phyloP scores from a whole-genome alignment of 2,329 filamentous ascomycete genomes.

The Akanthomyces lecanii region DNA sequence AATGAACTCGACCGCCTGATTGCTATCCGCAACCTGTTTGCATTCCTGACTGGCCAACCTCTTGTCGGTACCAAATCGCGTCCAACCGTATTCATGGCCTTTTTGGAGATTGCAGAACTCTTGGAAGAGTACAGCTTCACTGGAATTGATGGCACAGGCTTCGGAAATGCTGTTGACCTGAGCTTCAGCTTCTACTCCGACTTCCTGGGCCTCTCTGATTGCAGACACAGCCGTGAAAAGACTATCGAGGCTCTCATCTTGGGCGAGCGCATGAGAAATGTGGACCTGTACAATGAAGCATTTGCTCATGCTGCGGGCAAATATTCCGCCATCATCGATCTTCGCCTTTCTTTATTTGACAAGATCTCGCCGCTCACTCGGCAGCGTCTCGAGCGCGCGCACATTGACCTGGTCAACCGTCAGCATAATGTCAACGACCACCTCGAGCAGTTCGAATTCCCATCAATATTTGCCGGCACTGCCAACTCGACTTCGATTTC shows the following conservation, averaged over 20 bases:
- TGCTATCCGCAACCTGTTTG: constrained; percentile 61
- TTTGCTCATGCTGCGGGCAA: constrained; percentile 90
- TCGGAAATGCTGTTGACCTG: constrained; percentile 55
- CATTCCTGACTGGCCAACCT: constrained; percentile 60
- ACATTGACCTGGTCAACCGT: constrained; percentile 72
- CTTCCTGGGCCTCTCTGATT: constrained; percentile 72
- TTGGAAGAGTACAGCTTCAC: constrained; percentile 56
- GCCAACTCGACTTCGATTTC: constrained; percentile 75
- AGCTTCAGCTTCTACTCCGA: constrained; percentile 74
- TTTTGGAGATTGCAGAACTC: constrained; percentile 50
- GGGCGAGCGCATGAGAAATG: constrained; percentile 79
- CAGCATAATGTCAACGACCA: constrained; percentile 66
- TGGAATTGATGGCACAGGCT: constrained; percentile 52
- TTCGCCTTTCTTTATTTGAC: constrained; percentile 65
- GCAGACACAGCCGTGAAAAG: constrained; percentile 78
- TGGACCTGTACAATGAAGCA: constrained; percentile 81
- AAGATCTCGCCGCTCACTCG: constrained; percentile 67
- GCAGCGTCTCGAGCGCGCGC: constrained; percentile 76
- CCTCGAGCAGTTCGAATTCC: constrained; percentile 87
- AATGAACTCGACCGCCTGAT: constrained; percentile 52
- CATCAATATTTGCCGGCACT: constrained; percentile 80
- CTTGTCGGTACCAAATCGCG: constrained; percentile 54
- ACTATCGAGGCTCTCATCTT: constrained; percentile 86
- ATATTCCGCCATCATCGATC: constrained; percentile 65
- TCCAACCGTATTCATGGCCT: constrained; percentile 50